Conservation (phyloP, 345 rosid species). For the Lagerstroemia speciosa region DNA sequence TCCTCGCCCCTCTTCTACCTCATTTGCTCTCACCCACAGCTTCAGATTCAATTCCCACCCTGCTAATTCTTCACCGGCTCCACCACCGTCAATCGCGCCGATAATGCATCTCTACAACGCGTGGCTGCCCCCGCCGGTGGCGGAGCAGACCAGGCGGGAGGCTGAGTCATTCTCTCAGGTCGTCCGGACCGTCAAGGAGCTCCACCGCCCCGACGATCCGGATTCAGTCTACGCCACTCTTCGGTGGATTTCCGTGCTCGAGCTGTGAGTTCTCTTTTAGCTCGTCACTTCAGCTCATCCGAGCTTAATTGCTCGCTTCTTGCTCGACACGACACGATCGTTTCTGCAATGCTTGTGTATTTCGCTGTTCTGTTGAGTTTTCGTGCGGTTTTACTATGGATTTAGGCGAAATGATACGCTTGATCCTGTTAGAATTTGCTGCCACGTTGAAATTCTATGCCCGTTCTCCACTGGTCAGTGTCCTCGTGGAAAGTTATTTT, state of each 20-base stretch:
- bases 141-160: constrained; percentile 72
- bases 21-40: not conserved
- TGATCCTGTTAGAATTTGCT: not conserved
- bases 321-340: not conserved
- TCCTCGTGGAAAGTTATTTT: too few relatives aligned
- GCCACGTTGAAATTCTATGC: not conserved
- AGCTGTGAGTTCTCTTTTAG: constrained; percentile 41
- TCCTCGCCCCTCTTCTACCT: too few relatives aligned
- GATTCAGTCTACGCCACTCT: constrained; percentile 87
- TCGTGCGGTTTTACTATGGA: not conserved
- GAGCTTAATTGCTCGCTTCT: not conserved
- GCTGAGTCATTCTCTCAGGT: constrained; percentile 66
- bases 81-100: not conserved
- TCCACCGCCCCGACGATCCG: constrained; percentile 67
- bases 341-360: not conserved
- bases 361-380: not conserved
- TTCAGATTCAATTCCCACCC: not conserved
- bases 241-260: constrained; percentile 87
- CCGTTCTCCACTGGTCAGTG: not conserved
- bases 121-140: constrained; percentile 94
- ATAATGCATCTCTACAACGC: constrained; percentile 91
- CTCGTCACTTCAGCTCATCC: too few relatives aligned
- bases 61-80: not conserved
- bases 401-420: not conserved
- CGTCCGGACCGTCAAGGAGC: constrained; percentile 50